These are phyloP conservation scores for Closterium sp. DNA, from an alignment of 139 green algal genomes.

Conservation along the genomic window DNA sequence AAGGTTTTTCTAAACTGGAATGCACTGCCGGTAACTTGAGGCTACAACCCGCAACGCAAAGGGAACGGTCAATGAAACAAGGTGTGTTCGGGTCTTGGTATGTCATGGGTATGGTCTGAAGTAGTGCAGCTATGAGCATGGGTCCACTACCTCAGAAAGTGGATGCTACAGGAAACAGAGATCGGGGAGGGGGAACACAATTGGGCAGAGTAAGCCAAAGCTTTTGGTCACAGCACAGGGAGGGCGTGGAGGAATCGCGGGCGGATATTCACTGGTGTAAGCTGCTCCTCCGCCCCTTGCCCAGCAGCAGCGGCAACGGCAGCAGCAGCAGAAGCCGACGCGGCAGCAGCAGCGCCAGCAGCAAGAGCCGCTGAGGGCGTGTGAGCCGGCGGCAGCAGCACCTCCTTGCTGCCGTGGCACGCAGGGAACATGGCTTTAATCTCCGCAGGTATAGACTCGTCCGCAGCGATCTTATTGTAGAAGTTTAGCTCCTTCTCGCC, in stretches of 20 bases:
- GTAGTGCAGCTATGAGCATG: too few species aligned
- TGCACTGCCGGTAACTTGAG: too few species aligned
- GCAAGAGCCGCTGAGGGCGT: not conserved
- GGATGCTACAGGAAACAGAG: too few species aligned
- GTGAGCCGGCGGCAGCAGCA: not conserved
- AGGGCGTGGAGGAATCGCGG: not conserved
- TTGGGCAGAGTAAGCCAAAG: too few species aligned
- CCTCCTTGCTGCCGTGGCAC: not conserved
- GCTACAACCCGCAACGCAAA: too few species aligned
- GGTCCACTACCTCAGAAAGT: too few species aligned
- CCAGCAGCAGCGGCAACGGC: not conserved
- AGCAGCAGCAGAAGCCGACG: not conserved
- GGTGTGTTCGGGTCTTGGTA: too few species aligned
- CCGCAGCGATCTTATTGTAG: conserved; percentile 17
- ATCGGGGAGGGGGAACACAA: too few species aligned
- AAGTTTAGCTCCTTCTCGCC: conserved; percentile 31
- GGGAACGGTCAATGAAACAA: too few species aligned
- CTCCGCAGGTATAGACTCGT: conserved; percentile 4
- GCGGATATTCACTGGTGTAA: not conserved
- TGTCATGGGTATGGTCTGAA: too few species aligned
- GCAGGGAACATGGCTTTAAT: conserved; percentile 10
- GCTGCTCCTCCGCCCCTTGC: not conserved
- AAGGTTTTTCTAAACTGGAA: too few species aligned
- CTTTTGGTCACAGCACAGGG: too few species aligned
- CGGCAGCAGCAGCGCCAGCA: not conserved